Conservation (phyloP, 176 grass and related monocot species). For the Oryza coarctata region DNA sequence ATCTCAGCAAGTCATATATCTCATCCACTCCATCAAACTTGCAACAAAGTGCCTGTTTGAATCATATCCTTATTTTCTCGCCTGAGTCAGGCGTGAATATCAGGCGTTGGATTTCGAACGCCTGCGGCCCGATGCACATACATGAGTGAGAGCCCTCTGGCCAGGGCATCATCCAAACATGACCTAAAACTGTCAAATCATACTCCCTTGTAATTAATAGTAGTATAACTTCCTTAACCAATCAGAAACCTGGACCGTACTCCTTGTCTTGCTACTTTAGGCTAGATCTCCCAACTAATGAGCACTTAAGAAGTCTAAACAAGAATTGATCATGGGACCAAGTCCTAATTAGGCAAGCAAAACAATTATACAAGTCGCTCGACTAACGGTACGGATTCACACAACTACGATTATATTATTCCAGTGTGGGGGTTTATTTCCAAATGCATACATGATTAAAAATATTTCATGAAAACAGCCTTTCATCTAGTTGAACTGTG, state of each 20-base stretch:
- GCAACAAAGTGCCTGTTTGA: too few relatives aligned
- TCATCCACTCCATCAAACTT: conserved; percentile 49
- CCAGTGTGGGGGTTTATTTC: not conserved
- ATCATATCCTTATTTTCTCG: too few relatives aligned
- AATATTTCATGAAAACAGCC: conserved; percentile 1
- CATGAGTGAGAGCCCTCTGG: too few relatives aligned
- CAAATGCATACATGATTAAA: conserved; percentile 12
- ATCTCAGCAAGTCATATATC: not conserved
- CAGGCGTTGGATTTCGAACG: too few relatives aligned
- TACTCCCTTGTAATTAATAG: not conserved
- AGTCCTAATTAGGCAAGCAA: conserved; percentile 35
- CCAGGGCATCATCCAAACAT: too few relatives aligned
- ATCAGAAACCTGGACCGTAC: not conserved
- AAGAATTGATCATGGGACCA: not conserved
- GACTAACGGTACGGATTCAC: conserved; percentile 43
- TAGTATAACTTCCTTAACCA: not conserved
- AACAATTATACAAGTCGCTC: conserved; percentile 19
- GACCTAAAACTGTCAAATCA: conserved; percentile 34
- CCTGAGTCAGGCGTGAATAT: too few relatives aligned
- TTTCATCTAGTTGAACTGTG: conserved; percentile 5
- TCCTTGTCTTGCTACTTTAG: conserved; percentile 26
- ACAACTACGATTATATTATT: not conserved
- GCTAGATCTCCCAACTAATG: not conserved
- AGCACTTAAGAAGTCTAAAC: conserved; percentile 27
- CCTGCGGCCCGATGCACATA: too few relatives aligned